A percentile compares a stretch with the other conserved stretches of the same genome.
Conservation (phyloP, 2,329 filamentous ascomycete species). For the Alternaria brassicae region DNA sequence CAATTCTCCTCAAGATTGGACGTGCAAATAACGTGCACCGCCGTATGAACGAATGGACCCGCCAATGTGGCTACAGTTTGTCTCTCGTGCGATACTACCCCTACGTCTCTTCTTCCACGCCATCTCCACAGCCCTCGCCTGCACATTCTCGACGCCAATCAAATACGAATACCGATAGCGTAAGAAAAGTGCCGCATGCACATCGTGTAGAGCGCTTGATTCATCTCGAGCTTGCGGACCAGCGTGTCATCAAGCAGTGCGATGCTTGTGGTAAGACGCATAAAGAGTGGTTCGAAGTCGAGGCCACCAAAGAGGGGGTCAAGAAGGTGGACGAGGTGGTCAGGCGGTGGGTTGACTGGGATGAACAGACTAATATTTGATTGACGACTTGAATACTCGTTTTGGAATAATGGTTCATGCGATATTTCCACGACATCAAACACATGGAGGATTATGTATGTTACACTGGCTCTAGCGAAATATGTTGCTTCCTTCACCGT, state of each 20-base stretch:
- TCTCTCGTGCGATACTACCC: conserved; percentile 93
- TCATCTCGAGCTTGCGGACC: conserved; percentile 80
- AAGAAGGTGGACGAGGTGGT: conserved; percentile 75
- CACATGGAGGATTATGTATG: not conserved
- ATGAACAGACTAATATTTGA: conserved; percentile 56
- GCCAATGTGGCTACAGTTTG: conserved; percentile 89
- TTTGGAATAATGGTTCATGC: not conserved
- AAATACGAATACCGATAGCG: conserved; percentile 31
- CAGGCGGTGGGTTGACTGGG: conserved; percentile 86
- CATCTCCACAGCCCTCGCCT: conserved; percentile 35
- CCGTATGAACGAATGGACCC: conserved; percentile 89
- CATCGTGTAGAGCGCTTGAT: conserved; percentile 89
- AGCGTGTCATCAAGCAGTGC: conserved; percentile 69
- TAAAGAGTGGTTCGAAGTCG: conserved; percentile 93
- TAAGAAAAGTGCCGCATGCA: conserved; percentile 80
- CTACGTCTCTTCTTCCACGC: conserved; percentile 61
- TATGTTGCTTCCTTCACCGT: not conserved
- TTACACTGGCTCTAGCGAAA: not conserved
- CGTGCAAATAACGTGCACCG: conserved; percentile 83
- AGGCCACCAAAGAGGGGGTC: conserved; percentile 74
- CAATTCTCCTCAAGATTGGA: conserved; percentile 71
- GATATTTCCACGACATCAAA: not conserved
- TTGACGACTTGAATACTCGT: not conserved
- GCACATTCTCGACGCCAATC: conserved; percentile 33
- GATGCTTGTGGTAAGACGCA: conserved; percentile 82